A percentile compares a stretch with the other conserved stretches of the same genome.
phyloP scores from a whole-genome alignment of 352 stramenopile species.

The Pythium myriotylum region DNA sequence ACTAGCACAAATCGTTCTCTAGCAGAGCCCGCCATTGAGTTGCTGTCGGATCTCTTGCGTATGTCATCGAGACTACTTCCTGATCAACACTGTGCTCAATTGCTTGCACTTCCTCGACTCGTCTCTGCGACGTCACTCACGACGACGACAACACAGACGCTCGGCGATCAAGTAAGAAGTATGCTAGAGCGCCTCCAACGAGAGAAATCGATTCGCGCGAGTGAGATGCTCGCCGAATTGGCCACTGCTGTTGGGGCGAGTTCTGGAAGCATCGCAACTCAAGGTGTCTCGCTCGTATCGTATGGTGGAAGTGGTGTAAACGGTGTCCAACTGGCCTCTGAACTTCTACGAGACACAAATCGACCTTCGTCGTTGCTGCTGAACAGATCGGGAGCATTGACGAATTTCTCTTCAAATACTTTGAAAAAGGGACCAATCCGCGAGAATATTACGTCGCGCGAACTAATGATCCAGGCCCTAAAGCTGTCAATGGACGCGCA shows the following conservation, averaged over 20 bases:
- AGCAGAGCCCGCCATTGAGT: conserved; percentile 82
- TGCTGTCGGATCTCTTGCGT: conserved; percentile 81
- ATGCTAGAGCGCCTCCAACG: conserved; percentile 74
- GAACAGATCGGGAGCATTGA: conserved; percentile 16
- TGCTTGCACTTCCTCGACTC: conserved; percentile 77
- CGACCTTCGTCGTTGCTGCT: conserved; percentile 62
- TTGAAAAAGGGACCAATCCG: conserved; percentile 43
- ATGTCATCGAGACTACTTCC: conserved; percentile 84
- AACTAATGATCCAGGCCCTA: conserved; percentile 86
- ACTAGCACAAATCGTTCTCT: conserved; percentile 71
- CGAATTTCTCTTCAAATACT: conserved; percentile 29
- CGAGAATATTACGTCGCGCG: conserved; percentile 77
- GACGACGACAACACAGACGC: conserved; percentile 66
- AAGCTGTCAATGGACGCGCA: conserved; percentile 88
- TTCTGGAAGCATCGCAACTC: conserved; percentile 66
- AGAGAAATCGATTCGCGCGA: conserved; percentile 85
- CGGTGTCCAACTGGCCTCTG: conserved; percentile 85
- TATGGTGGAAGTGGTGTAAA: conserved; percentile 83
- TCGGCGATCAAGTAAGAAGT: conserved; percentile 73
- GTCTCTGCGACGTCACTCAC: conserved; percentile 82
- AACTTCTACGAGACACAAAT: conserved; percentile 88
- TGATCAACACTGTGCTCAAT: conserved; percentile 80
- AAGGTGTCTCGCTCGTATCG: conserved; percentile 78
- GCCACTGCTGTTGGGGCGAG: conserved; percentile 78
- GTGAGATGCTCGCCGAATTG: conserved; percentile 84